Conservation (phyloP, 768 basidiomycete genomes). For the Suillus alpinus region DNA sequence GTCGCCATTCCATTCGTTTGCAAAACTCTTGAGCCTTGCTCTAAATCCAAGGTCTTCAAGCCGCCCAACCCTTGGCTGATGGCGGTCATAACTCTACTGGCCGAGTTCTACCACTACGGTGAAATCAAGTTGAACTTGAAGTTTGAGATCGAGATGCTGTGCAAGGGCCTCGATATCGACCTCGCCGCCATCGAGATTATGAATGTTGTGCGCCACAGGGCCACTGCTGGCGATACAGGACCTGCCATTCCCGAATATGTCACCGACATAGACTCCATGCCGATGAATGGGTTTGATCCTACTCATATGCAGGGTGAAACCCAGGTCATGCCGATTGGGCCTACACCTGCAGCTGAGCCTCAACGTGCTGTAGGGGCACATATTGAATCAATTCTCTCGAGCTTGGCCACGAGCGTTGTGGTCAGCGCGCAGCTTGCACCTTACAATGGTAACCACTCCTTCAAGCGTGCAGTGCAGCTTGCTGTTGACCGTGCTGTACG, state of each 20-base stretch:
- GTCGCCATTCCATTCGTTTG: slow-evolving; percentile 98
- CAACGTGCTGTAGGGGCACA: slow-evolving; percentile 72
- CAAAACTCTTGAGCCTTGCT: slow-evolving; percentile 90
- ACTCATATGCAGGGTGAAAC: slow-evolving; percentile 49
- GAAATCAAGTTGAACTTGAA: slow-evolving; percentile 96
- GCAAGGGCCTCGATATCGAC: slow-evolving; percentile 87
- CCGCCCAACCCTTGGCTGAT: slow-evolving; percentile 99
- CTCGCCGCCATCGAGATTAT: slow-evolving; percentile 83
- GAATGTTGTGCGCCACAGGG: slow-evolving; percentile 75
- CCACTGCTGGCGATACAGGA: slow-evolving; percentile 55
- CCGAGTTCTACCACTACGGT: slow-evolving; percentile 95
- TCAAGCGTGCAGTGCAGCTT: slow-evolving; percentile 87
- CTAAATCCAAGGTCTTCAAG: slow-evolving; percentile 88
- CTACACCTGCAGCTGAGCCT: slow-evolving; percentile 57
- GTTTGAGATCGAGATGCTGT: slow-evolving; percentile 97
- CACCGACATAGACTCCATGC: slow-evolving; percentile 73
- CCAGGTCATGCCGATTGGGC: slow-evolving; percentile 61
- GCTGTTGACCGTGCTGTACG: slow-evolving; percentile 94
- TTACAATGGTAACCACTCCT: slow-evolving; percentile 71
- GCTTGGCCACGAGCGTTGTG: slow-evolving; percentile 68
- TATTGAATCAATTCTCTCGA: slow-evolving; percentile 75
- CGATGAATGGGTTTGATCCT: slow-evolving; percentile 69
- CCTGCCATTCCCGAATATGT: slow-evolving; percentile 78
- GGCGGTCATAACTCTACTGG: slow-evolving; percentile 88
- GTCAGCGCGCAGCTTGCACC: slow-evolving; percentile 77